These are phyloP conservation scores for Fusarium guadeloupense DNA, from an alignment of 2,329 filamentous ascomycete genomes.

Conservation along the genomic window DNA sequence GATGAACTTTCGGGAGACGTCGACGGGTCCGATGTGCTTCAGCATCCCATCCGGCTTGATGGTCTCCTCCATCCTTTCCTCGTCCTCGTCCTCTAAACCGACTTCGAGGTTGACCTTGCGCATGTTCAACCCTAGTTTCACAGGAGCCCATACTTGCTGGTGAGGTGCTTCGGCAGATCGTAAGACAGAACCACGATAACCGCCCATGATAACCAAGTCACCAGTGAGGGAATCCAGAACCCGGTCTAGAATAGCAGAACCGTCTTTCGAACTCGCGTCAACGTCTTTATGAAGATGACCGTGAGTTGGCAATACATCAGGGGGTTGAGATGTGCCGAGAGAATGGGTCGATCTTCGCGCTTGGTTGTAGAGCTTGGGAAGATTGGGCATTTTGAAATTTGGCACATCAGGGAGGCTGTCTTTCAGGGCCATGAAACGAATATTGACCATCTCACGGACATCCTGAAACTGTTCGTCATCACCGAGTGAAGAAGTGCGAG, in stretches of 20 bases:
- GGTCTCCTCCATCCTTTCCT: slow-evolving; percentile 82
- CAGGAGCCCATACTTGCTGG: slow-evolving; percentile 91
- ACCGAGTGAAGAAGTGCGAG: slow-evolving; percentile 82
- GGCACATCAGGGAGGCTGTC: slow-evolving; percentile 85
- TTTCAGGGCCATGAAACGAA: slow-evolving; percentile 86
- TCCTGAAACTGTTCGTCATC: slow-evolving; percentile 84
- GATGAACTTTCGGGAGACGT: slow-evolving; percentile 85
- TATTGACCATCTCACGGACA: slow-evolving; percentile 86
- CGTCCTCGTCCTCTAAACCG: slow-evolving; percentile 81
- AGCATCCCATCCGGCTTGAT: slow-evolving; percentile 89
- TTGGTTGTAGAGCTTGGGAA: slow-evolving; percentile 61
- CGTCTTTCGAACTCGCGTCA: slow-evolving; percentile 24
- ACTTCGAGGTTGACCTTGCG: slow-evolving; percentile 92
- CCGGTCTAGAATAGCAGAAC: slow-evolving; percentile 57
- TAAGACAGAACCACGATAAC: slow-evolving; percentile 89
- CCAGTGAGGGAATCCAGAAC: slow-evolving; percentile 76
- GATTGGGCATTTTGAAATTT: slow-evolving; percentile 74
- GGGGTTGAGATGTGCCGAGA: slow-evolving; percentile 44
- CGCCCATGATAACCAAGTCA: slow-evolving; percentile 88
- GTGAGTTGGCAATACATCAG: slow-evolving; percentile 40
- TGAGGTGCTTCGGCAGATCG: slow-evolving; percentile 83
- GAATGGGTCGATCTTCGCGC: slow-evolving; percentile 46
- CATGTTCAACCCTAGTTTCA: slow-evolving; percentile 91
- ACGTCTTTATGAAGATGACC: slow-evolving; percentile 36
- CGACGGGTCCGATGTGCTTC: slow-evolving; percentile 90